phyloP scores from a whole-genome alignment of 2,329 filamentous ascomycete species.

The Colletotrichum acutatum region DNA sequence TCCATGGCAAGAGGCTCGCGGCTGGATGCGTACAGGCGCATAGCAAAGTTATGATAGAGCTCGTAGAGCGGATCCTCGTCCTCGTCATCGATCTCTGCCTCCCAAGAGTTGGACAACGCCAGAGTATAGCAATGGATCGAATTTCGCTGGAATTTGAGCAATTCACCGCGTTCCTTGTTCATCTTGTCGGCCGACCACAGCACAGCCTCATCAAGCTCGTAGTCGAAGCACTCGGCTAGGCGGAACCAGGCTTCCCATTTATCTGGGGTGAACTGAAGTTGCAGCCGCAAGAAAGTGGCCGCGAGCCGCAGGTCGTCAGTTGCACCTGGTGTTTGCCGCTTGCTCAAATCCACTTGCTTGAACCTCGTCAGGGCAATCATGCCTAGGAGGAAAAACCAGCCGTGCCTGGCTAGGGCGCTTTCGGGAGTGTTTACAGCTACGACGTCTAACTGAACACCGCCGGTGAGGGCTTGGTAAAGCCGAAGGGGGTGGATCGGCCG shows the following conservation, averaged over 20 bases:
- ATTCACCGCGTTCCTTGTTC: conserved; percentile 81
- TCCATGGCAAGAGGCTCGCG: conserved; percentile 73
- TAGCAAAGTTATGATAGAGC: conserved; percentile 69
- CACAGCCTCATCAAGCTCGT: conserved; percentile 86
- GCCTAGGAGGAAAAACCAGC: conserved; percentile 93
- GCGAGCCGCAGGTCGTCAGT: conserved; percentile 88
- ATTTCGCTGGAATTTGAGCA: conserved; percentile 80
- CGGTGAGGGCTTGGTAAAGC: conserved; percentile 83
- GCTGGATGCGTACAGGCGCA: conserved; percentile 71
- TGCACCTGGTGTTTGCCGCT: conserved; percentile 80
- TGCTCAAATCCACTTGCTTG: conserved; percentile 73
- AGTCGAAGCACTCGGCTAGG: conserved; percentile 87
- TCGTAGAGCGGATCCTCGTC: conserved; percentile 67
- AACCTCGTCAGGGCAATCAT: conserved; percentile 91
- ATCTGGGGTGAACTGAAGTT: conserved; percentile 83
- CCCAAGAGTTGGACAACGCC: conserved; percentile 65
- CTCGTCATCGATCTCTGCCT: conserved; percentile 53
- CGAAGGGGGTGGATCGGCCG: conserved; percentile 84
- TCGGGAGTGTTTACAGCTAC: conserved; percentile 76
- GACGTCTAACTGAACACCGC: conserved; percentile 79
- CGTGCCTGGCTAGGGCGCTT: conserved; percentile 78
- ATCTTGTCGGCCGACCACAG: conserved; percentile 92
- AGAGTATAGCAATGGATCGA: conserved; percentile 84
- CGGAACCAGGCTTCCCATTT: conserved; percentile 94
- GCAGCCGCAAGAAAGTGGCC: conserved; percentile 81